Conservation (phyloP, 2,329 filamentous ascomycete species). For the Alternaria infectoria region DNA sequence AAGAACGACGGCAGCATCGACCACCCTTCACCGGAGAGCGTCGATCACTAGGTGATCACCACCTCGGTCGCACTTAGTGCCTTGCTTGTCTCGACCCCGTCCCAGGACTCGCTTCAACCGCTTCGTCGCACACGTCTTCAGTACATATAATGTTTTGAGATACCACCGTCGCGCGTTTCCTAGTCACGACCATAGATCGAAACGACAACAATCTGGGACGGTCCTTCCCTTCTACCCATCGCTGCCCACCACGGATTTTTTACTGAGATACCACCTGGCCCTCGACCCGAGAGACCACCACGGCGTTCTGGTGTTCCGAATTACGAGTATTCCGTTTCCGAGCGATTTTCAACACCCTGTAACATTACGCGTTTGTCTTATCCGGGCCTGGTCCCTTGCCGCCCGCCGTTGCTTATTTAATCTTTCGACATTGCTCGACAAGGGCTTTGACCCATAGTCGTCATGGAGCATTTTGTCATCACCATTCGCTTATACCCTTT, state of each 20-base stretch:
- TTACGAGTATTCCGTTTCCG: conserved; percentile 35
- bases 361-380: conserved; percentile 31
- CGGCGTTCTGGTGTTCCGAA: conserved; percentile 30
- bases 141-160: conserved; percentile 39
- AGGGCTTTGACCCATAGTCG: conserved; percentile 21
- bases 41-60: conserved; percentile 34
- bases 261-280: conserved; percentile 32
- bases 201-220: conserved; percentile 35
- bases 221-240: conserved; percentile 38
- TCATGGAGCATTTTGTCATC: conserved; percentile 34
- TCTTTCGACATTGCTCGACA: conserved; percentile 23
- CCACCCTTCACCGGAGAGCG: conserved; percentile 57
- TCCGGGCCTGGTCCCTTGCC: conserved; percentile 8
- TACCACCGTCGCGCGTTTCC: conserved; percentile 45
- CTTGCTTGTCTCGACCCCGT: conserved; percentile 10
- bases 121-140: conserved; percentile 1
- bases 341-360: conserved; percentile 37
- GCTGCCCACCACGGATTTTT: conserved; percentile 29
- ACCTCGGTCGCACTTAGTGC: conserved; percentile 10
- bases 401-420: conserved; percentile 10
- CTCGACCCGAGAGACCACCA: conserved; percentile 12
- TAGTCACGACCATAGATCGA: conserved; percentile 33
- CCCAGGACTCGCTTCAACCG: not conserved
- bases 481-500: conserved; percentile 46
- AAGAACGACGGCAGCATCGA: conserved; percentile 68